Conservation (phyloP, 306 rosid genomes). For the Quercus agrifolia region DNA sequence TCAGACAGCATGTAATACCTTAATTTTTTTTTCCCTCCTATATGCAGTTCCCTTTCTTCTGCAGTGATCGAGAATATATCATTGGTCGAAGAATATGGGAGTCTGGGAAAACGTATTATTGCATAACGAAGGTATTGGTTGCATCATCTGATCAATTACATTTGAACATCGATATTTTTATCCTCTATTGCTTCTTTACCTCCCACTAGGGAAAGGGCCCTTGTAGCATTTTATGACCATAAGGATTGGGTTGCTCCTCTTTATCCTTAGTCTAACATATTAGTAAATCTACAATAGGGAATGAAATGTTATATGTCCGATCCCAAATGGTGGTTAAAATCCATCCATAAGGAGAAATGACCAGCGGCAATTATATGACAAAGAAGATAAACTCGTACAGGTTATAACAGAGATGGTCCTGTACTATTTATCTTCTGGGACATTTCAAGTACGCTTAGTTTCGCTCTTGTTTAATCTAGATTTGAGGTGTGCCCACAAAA, state of each 20-base stretch:
- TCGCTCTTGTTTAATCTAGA: background rate
- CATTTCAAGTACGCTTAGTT: background rate
- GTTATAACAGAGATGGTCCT: background rate
- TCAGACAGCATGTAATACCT: constrained; percentile 17
- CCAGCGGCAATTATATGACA: background rate
- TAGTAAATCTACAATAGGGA: background rate
- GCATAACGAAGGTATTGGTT: constrained; percentile 83
- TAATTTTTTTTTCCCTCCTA: constrained; percentile 13
- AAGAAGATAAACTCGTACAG: background rate
- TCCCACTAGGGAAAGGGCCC: background rate
- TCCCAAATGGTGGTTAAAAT: background rate
- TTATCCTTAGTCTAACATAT: background rate
- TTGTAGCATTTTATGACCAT: constrained; percentile 1
- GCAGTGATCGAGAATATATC: constrained; percentile 96
- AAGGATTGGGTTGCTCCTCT: background rate
- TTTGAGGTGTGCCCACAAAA: background rate
- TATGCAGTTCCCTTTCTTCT: constrained; percentile 94
- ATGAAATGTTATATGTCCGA: background rate
- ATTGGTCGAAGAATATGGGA: constrained; percentile 99
- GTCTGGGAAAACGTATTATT: constrained; percentile 78
- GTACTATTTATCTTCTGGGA: background rate
- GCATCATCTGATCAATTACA: constrained; percentile 1
- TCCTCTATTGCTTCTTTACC: constrained; percentile 11
- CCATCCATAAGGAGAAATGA: background rate
- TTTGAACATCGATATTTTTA: constrained; percentile 4